phyloP scores from a whole-genome alignment of 306 rosid genomes.

The Argentina anserina region DNA sequence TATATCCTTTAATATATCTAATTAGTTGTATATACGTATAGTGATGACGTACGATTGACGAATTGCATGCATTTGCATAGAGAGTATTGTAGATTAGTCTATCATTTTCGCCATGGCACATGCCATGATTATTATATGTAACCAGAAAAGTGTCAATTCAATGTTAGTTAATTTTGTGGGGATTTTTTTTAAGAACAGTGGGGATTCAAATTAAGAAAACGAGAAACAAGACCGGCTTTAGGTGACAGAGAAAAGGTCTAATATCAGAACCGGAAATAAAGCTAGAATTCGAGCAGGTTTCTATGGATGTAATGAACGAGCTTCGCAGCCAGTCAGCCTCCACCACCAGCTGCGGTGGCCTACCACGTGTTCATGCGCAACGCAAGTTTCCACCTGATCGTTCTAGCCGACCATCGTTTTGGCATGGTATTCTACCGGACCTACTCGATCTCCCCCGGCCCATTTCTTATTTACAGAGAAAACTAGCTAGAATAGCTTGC shows the following conservation, averaged over 20 bases:
- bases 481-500: background rate
- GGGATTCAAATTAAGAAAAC: background rate
- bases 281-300: background rate
- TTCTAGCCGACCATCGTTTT: background rate
- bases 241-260: background rate
- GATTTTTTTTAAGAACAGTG: too few species aligned
- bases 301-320: background rate
- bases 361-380: background rate
- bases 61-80: background rate
- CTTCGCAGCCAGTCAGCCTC: background rate
- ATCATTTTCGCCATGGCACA: background rate
- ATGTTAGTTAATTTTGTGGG: too few species aligned
- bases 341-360: slow-evolving; percentile 2
- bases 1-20: background rate
- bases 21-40: background rate
- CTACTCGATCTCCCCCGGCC: background rate
- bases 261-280: background rate
- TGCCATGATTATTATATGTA: background rate
- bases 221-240: slow-evolving; percentile 7
- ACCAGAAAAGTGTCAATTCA: background rate
- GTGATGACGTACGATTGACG: too few species aligned
- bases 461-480: background rate
- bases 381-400: background rate
- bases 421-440: background rate
- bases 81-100: background rate